Evolutionary conservation across 495 filamentous ascomycete genomes (phyloP), one percentile per base, ranked within the genome.

Genomic region (Penicillium goetzii): DNA sequence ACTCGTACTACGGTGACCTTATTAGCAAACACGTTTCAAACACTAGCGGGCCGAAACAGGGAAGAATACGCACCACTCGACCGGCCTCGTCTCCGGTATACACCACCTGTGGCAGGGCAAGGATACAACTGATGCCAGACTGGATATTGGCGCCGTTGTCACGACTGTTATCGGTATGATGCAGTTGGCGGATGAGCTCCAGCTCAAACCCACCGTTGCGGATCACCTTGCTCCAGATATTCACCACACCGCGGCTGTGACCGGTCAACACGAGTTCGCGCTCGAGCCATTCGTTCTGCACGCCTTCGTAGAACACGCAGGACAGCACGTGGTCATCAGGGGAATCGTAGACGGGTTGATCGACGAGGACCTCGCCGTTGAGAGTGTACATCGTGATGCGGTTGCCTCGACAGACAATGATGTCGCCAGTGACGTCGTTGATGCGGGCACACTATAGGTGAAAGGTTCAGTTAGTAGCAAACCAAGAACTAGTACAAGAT

Each of bases 11-110:
- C 15, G 26, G n/a, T 5, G n/a, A 33, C n/a, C 19, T 25, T 14
- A 6, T 53, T 53, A 53, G 50, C 50, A 36, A 15, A 40, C 19
- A 55, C 43, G 0, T 33, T 55, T 23, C 17, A 55, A 3, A 51
- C 30, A 17, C 25, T 15, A 50, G 25, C 25, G 25, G 25, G 15
- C 11, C 6, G 10, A 47, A 47, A 47, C 21, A 51, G 25, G 47
- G 25, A 30, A 51, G 47, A 28, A 34, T 50, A 82, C 86, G 78
- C 64, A 89, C 86, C 71, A 97, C 93, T 78, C 89, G 78, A 47
- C 93, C 93, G 45, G 89, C 87, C 61, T 97, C 94, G 78, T 97
- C 93, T 9, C 95, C 94, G 0, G 94, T 97, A 76, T 97, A 97
- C 14, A 98, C 90, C 58, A 89, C 83, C 63, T 88, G 86, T 64